Evolutionary conservation across 257 asterid genomes (phyloP).

Genomic region (Solanum phureja): DNA sequence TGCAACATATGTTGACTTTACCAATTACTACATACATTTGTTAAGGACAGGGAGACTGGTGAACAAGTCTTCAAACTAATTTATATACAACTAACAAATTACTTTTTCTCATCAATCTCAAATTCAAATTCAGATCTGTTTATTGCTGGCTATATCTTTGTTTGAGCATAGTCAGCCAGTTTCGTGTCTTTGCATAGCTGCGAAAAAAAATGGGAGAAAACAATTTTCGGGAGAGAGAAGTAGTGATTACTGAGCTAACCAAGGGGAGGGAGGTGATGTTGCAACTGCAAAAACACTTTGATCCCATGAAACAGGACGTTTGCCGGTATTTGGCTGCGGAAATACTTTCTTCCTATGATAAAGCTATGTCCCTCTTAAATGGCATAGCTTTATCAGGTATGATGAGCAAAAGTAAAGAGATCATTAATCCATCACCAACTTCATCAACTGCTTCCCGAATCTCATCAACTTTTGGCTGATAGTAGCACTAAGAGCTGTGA

Average conservation of each 20-base stretch:
- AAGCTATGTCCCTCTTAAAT: slow-evolving; percentile 15
- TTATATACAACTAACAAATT: neutral
- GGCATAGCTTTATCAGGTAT: slow-evolving; percentile 1
- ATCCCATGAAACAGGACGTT: neutral
- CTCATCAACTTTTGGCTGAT: neutral
- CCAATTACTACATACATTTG: neutral
- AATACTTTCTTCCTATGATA: slow-evolving; percentile 30
- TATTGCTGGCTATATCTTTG: neutral
- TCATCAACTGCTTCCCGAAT: neutral
- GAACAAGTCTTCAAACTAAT: neutral
- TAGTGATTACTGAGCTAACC: slow-evolving; percentile 13
- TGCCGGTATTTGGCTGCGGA: slow-evolving; percentile 11
- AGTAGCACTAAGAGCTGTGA: neutral
- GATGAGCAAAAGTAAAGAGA: neutral
- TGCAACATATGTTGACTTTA: neutral
- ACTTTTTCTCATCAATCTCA: neutral
- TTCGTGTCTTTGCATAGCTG: neutral
- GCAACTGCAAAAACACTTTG: slow-evolving; percentile 17
- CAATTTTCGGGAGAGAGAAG: slow-evolving; percentile 3
- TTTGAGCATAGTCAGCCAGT: neutral
- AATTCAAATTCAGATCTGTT: neutral
- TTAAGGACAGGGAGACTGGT: neutral
- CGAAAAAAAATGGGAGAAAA: neutral
- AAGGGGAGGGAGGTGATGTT: slow-evolving; percentile 18
- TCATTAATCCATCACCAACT: neutral